Conservation (phyloP, 345 rosid genomes). For the Rhodamnia rubescens region DNA sequence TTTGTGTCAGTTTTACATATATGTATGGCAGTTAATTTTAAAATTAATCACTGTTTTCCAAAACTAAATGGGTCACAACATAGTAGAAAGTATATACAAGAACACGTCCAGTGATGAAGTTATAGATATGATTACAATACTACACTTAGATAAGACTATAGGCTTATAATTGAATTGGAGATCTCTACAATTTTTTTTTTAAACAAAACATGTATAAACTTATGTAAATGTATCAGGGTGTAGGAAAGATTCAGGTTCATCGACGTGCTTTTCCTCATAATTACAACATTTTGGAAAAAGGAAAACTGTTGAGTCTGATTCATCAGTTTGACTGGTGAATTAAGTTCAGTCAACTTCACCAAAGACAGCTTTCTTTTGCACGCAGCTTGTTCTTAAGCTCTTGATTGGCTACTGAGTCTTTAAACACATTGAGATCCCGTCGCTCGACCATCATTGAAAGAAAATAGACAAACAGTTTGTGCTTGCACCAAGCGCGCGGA, state of each 20-base stretch:
- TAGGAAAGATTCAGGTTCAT: not conserved
- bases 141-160: not conserved
- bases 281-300: not conserved
- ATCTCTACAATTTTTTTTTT: rapidly evolving
- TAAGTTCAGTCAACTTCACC: not conserved
- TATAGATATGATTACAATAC: not conserved
- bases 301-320: not conserved
- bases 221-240: not conserved
- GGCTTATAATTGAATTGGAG: not conserved
- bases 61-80: not conserved
- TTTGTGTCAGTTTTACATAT: not conserved
- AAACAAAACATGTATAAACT: not conserved
- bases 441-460: not conserved
- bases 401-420: not conserved
- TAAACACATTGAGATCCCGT: not conserved
- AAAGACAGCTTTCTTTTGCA: not conserved
- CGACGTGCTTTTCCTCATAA: not conserved
- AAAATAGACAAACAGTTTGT: not conserved
- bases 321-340: not conserved
- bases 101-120: not conserved
- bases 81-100: not conserved
- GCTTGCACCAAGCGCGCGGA: not conserved
- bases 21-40: not conserved
- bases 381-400: not conserved
- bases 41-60: not conserved